phyloP scores from a whole-genome alignment of 306 rosid genomes.

The Cicer arietinum region DNA sequence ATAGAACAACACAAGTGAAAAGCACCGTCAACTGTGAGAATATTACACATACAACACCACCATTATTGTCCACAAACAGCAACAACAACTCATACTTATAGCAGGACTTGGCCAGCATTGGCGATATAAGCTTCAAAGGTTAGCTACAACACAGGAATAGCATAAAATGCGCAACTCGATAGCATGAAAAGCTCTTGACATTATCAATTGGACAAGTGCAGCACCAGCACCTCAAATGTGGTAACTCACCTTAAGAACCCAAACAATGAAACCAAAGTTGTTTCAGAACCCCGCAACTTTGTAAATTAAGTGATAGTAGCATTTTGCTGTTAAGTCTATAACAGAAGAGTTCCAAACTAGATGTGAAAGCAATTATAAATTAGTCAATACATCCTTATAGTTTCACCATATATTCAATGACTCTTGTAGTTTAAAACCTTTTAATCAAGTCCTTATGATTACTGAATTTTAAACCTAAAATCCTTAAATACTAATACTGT shows the following conservation, averaged over 20 bases:
- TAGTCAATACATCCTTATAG: background rate
- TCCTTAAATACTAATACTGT: too few relatives aligned
- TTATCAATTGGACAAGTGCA: conserved; percentile 34
- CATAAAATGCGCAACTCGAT: conserved; percentile 29
- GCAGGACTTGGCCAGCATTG: conserved; percentile 42
- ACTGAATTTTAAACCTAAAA: too few relatives aligned
- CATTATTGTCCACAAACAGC: conserved; percentile 9
- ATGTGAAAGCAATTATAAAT: conserved; percentile 3
- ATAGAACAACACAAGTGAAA: conserved; percentile 32
- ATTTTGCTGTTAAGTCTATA: background rate
- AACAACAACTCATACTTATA: conserved; percentile 1
- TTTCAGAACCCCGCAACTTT: conserved; percentile 23
- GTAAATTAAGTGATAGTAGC: conserved; percentile 1
- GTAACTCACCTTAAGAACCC: conserved; percentile 28
- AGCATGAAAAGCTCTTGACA: conserved; percentile 27
- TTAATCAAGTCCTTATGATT: background rate
- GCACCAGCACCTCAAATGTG: conserved; percentile 33
- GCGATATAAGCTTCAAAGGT: conserved; percentile 35
- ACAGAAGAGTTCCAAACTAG: conserved; percentile 18
- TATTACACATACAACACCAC: conserved; percentile 37
- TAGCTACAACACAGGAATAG: conserved; percentile 41
- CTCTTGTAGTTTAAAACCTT: background rate
- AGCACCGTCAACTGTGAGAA: conserved; percentile 42
- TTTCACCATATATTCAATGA: background rate
- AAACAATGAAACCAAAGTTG: conserved; percentile 20